These are phyloP conservation scores for Verbascum thapsus DNA, from an alignment of 257 asterid species.

Conservation along the genomic window DNA sequence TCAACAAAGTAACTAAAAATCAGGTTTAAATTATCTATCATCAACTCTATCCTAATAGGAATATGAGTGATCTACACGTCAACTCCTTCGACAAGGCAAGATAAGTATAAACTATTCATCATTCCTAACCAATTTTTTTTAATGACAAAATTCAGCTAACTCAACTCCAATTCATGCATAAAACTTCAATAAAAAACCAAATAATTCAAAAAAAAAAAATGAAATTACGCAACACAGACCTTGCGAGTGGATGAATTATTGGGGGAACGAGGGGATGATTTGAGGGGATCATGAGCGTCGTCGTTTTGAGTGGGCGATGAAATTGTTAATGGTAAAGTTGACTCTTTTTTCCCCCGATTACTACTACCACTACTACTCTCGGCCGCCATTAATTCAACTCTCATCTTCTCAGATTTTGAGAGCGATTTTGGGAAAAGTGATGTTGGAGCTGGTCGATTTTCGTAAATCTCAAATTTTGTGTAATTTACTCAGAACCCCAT, in stretches of 20 bases:
- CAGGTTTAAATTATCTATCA: not conserved
- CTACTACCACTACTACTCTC: conserved; percentile 47
- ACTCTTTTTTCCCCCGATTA: conserved; percentile 66
- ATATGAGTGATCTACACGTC: not conserved
- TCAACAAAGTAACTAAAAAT: conserved; percentile 10
- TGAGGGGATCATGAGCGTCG: conserved; percentile 73
- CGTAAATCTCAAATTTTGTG: conserved; percentile 16
- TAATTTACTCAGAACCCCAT: conserved; percentile 10
- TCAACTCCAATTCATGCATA: conserved; percentile 18
- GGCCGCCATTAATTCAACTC: conserved; percentile 69
- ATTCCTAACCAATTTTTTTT: not conserved
- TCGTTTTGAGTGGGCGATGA: conserved; percentile 51
- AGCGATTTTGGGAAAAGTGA: no score
- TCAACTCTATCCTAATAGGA: no score
- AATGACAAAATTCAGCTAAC: conserved; percentile 19
- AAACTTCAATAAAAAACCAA: conserved; percentile 7
- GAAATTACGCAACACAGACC: conserved; percentile 37
- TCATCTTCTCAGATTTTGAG: conserved; percentile 19
- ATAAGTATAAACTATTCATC: not conserved
- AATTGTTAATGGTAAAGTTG: conserved; percentile 44
- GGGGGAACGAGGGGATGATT: conserved; percentile 78
- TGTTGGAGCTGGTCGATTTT: conserved; percentile 29
- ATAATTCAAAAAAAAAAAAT: not conserved
- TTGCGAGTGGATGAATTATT: conserved; percentile 82
- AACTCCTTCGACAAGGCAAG: conserved; percentile 10